Percentiles rank a stretch among this genome's conserved stretches.
phyloP scores from a whole-genome alignment of 257 asterid genomes.

The Salvia rosmarinus region DNA sequence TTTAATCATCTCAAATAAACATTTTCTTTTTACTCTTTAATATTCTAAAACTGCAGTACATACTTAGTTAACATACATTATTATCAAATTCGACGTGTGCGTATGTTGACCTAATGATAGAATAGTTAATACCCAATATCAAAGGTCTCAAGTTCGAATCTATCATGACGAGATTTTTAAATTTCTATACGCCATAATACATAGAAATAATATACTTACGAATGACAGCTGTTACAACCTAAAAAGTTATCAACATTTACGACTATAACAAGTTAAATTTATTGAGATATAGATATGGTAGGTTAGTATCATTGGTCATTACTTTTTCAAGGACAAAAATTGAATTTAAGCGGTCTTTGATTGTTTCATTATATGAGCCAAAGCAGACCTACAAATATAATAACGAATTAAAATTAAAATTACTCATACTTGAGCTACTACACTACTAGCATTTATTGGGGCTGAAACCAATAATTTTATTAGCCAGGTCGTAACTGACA shows the following conservation, averaged over 20 bases:
- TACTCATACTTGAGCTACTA: neutral
- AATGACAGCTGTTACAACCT: no score
- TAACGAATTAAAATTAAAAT: neutral
- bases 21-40: no score
- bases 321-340: neutral
- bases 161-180: no score
- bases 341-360: neutral
- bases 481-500: slow-evolving; percentile 74
- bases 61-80: no score
- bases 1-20: no score
- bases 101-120: no score
- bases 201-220: no score
- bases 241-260: neutral
- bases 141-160: no score
- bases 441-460: slow-evolving; percentile 57
- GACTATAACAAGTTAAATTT: neutral
- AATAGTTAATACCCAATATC: no score
- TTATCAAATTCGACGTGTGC: neutral
- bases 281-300: neutral
- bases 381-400: slow-evolving; percentile 20
- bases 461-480: slow-evolving; percentile 67
- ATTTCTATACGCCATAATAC: no score
- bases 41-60: no score
- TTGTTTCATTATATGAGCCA: neutral
- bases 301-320: neutral